Percentiles rank a stretch among this genome's conserved stretches.
These are phyloP conservation scores for Picea abies DNA, from an alignment of 83 land plant genomes.

Conservation along the genomic window DNA sequence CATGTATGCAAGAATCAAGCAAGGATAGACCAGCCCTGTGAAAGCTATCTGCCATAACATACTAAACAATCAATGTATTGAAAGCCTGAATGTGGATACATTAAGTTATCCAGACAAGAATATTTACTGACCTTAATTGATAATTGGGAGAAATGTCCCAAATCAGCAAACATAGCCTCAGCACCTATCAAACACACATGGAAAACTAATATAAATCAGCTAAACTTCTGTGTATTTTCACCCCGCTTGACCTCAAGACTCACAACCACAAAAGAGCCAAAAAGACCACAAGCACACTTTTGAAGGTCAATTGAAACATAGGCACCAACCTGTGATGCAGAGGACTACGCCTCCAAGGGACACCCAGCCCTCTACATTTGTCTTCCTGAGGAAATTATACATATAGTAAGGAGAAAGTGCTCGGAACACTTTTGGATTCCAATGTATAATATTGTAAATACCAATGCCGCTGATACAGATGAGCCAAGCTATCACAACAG, in stretches of 20 bases:
- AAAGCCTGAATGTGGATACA: too few species aligned
- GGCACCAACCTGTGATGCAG: constrained; percentile 58
- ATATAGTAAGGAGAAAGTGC: constrained; percentile 72
- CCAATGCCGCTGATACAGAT: constrained; percentile 62
- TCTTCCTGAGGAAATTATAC: constrained; percentile 43
- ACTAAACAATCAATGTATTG: too few species aligned
- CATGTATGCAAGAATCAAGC: constrained; percentile 73
- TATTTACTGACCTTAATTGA: constrained; percentile 66
- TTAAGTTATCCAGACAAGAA: too few species aligned
- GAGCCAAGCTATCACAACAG: constrained; percentile 70
- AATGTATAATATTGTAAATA: constrained; percentile 52
- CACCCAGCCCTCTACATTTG: constrained; percentile 65
- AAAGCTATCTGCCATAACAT: constrained; percentile 57
- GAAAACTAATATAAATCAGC: too few species aligned
- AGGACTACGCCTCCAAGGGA: constrained; percentile 71
- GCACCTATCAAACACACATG: constrained; percentile 41
- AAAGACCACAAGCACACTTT: too few species aligned
- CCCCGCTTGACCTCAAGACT: too few species aligned
- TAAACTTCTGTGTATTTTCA: too few species aligned
- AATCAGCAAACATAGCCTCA: constrained; percentile 82
- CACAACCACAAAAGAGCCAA: too few species aligned
- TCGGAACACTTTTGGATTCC: constrained; percentile 52
- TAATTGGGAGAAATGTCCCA: constrained; percentile 66
- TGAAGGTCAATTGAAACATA: too few species aligned
- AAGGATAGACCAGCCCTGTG: constrained; percentile 59